A percentile compares a stretch with the other conserved stretches of the same genome.
These are phyloP conservation scores for Ophiostoma perfectum DNA, from an alignment of 2,329 filamentous ascomycete genomes.

Conservation along the genomic window DNA sequence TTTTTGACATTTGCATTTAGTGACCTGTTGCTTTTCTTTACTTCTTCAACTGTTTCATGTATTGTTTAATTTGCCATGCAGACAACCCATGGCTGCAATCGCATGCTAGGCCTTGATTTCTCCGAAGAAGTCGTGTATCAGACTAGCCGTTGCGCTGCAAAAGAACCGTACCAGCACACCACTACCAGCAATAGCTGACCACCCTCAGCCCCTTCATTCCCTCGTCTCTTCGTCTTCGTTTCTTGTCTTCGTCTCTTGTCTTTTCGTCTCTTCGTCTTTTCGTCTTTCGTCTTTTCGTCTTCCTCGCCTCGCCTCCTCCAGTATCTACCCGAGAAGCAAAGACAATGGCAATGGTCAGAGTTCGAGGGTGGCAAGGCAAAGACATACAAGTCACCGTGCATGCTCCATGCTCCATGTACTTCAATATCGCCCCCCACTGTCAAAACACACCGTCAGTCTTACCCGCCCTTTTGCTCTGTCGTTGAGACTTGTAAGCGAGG, in stretches of 20 bases:
- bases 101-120: background rate
- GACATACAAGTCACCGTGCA: background rate
- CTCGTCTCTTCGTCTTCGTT: too few relatives aligned
- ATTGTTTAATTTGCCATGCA: background rate
- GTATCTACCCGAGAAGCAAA: background rate
- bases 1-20: background rate
- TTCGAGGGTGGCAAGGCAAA: too few relatives aligned
- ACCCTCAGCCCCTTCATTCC: too few relatives aligned
- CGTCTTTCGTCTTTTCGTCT: background rate
- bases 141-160: background rate
- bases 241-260: too few relatives aligned
- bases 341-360: background rate
- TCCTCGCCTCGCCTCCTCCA: background rate
- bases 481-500: background rate
- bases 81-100: background rate
- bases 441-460: conserved; percentile 7
- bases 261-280: background rate
- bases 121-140: conserved; percentile 1
- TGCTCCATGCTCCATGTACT: background rate
- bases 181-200: too few relatives aligned
- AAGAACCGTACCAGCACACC: background rate
- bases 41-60: background rate
- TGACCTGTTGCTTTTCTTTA: background rate
- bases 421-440: background rate
- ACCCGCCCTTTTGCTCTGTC: background rate